Evolutionary conservation across 176 grass and related monocot genomes (phyloP).

Genomic region (Urochloa ruziziensis): DNA sequence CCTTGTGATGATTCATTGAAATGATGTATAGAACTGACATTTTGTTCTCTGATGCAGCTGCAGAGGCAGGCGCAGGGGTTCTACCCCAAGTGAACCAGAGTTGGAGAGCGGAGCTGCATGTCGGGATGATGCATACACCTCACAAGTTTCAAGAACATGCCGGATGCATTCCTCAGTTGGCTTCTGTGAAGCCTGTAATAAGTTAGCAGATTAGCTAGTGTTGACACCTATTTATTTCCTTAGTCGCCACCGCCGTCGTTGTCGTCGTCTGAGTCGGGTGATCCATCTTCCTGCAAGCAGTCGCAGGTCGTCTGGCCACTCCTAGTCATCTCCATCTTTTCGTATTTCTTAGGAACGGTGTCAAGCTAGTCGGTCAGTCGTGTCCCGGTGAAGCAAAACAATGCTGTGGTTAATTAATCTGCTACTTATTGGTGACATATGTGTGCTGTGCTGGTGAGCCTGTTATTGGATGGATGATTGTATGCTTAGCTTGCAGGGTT

Average conservation of each 20-base stretch:
- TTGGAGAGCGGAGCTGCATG: conserved; percentile 3
- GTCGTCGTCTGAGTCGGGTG: not conserved
- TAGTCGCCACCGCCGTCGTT: not conserved
- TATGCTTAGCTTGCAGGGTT: not conserved
- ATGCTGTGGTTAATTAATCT: not conserved
- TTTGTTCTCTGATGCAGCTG: conserved; percentile 48
- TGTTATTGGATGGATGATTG: not conserved
- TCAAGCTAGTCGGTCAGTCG: not conserved
- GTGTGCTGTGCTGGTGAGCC: not conserved
- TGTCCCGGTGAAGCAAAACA: not conserved
- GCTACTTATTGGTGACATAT: not conserved
- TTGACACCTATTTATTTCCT: not conserved
- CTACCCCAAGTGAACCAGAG: conserved; percentile 28
- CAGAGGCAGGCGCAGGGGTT: conserved; percentile 39
- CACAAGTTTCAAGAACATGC: conserved; percentile 16
- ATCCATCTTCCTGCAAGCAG: not conserved
- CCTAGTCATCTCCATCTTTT: not conserved
- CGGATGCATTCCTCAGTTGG: not conserved
- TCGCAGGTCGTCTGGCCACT: not conserved
- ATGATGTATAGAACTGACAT: not conserved
- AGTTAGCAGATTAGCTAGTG: conserved; percentile 19
- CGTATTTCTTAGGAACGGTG: not conserved
- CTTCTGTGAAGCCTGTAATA: conserved; percentile 38
- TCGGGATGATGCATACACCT: not conserved
- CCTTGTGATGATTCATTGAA: not conserved